phyloP scores from a whole-genome alignment of 345 rosid species.

The Citrus cavaleriei region DNA sequence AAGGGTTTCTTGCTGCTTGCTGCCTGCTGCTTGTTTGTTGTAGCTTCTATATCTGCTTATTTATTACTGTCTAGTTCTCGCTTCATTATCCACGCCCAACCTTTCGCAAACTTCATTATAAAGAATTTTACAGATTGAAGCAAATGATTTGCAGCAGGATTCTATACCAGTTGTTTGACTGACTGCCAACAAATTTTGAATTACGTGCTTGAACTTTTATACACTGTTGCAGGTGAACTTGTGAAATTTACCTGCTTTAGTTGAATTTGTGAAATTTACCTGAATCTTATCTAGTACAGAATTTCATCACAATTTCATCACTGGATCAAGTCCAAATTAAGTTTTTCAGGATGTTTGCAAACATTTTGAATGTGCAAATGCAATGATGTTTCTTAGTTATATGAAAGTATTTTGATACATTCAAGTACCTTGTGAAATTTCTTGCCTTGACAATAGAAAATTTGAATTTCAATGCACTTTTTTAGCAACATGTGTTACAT shows the following conservation, averaged over 20 bases:
- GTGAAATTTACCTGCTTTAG: neutral
- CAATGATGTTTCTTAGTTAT: neutral
- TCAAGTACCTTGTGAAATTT: neutral
- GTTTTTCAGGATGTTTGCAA: neutral
- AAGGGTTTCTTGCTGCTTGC: neutral
- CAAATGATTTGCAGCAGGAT: neutral
- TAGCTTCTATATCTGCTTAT: neutral
- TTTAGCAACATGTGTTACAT: neutral
- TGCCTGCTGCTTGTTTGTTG: slow-evolving; percentile 1
- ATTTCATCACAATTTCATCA: neutral
- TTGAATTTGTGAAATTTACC: neutral
- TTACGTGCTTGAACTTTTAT: neutral
- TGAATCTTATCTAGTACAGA: neutral
- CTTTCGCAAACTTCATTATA: neutral
- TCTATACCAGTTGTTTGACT: neutral
- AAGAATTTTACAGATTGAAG: neutral
- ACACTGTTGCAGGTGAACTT: neutral
- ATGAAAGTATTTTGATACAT: neutral
- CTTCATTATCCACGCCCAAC: neutral
- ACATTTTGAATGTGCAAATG: neutral
- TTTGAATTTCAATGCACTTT: neutral
- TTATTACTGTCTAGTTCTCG: neutral
- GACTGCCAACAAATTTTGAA: neutral
- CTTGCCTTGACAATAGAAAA: neutral
- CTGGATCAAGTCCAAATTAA: neutral